Conservation (phyloP, 2,329 filamentous ascomycete genomes). For the Stylonectria norvegica region DNA sequence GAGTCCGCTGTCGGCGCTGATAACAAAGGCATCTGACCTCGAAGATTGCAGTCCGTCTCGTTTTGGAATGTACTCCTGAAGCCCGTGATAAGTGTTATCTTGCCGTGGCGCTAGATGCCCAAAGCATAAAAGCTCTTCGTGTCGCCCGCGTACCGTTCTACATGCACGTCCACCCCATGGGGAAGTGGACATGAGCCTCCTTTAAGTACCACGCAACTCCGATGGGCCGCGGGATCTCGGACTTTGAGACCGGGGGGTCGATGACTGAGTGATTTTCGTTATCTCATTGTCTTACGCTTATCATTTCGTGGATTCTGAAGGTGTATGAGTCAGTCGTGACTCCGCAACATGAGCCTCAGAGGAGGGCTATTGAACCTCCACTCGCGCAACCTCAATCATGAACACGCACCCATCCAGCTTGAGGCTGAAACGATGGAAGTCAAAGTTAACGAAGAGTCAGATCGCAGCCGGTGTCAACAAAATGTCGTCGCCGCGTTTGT, state of each 20-base stretch:
- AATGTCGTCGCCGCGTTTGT: too few relatives aligned
- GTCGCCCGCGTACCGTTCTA: background rate
- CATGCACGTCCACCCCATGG: background rate
- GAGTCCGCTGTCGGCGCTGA: background rate
- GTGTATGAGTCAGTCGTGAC: background rate
- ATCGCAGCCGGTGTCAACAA: too few relatives aligned
- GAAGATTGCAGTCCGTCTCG: too few relatives aligned
- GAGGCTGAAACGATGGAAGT: too few relatives aligned
- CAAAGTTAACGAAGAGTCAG: too few relatives aligned
- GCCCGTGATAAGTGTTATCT: background rate
- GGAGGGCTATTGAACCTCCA: too few relatives aligned
- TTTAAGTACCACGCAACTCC: background rate
- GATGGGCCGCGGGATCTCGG: background rate
- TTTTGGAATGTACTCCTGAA: background rate
- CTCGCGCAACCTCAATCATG: too few relatives aligned
- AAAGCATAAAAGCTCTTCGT: background rate
- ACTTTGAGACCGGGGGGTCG: background rate
- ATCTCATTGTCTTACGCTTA: too few relatives aligned
- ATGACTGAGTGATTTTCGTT: too few relatives aligned
- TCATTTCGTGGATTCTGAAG: too few relatives aligned
- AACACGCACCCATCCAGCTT: too few relatives aligned
- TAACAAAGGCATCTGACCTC: too few relatives aligned
- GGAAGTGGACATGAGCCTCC: background rate
- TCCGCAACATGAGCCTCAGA: background rate
- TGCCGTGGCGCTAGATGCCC: background rate